A percentile compares a stretch with the other conserved stretches of the same genome.
Conservation (phyloP, 2,329 filamentous ascomycete species). For the Pseudocercospora macadamiae region DNA sequence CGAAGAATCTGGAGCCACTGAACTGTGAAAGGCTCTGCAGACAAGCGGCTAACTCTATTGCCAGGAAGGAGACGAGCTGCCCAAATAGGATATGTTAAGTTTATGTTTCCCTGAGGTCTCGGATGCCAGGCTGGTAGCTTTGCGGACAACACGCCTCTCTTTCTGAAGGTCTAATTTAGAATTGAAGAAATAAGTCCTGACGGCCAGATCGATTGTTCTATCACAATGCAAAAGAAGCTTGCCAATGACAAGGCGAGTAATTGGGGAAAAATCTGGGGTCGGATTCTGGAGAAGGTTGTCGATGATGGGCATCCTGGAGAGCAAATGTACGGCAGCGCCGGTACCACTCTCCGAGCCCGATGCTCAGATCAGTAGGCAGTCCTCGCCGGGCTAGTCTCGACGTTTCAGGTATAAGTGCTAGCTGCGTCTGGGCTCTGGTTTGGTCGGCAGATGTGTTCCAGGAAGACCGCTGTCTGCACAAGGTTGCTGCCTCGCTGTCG, state of each 20-base stretch:
- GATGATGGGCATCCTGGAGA: slow-evolving; percentile 10
- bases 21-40: slow-evolving; percentile 7
- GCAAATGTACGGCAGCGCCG: slow-evolving; percentile 16
- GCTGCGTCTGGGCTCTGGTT: slow-evolving; percentile 17
- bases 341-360: slow-evolving; percentile 16
- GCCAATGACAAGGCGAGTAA: slow-evolving; percentile 18
- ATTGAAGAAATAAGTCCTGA: background rate
- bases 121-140: background rate
- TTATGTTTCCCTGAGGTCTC: slow-evolving; percentile 13
- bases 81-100: slow-evolving; percentile 22
- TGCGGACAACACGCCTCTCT: too few species aligned
- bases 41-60: slow-evolving; percentile 32
- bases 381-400: slow-evolving; percentile 8
- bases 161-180: background rate
- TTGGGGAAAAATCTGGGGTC: slow-evolving; percentile 31
- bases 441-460: slow-evolving; percentile 24
- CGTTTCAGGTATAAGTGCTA: slow-evolving; percentile 17
- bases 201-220: background rate
- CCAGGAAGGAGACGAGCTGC: slow-evolving; percentile 21
- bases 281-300: slow-evolving; percentile 28
- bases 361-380: slow-evolving; percentile 15
- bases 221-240: slow-evolving; percentile 7
- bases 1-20: slow-evolving; percentile 20
- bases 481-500: slow-evolving; percentile 16
- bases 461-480: slow-evolving; percentile 18